phyloP scores from a whole-genome alignment of 164 flowering plant genomes.

The Nymphaea colorata region DNA sequence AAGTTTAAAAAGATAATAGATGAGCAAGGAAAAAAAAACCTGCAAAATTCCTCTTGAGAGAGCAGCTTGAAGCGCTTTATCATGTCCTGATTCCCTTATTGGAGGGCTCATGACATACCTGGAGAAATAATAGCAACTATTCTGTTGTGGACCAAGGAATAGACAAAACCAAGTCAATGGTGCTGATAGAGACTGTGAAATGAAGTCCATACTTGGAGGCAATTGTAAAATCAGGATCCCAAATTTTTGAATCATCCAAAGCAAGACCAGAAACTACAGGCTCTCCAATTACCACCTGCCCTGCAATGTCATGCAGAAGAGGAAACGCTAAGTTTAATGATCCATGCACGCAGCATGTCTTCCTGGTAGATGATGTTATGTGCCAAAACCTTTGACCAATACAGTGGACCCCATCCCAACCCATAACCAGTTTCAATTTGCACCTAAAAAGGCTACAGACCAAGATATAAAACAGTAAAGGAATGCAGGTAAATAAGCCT shows the following conservation, averaged over 20 bases:
- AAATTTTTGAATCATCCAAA: constrained; percentile 75
- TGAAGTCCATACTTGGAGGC: constrained; percentile 67
- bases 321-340: too few relatives aligned
- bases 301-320: constrained; percentile 34
- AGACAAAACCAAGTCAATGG: neutral
- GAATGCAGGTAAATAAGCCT: too few relatives aligned
- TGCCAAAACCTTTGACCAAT: too few relatives aligned
- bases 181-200: neutral
- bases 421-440: neutral
- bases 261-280: constrained; percentile 75
- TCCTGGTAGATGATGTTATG: too few relatives aligned
- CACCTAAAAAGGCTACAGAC: too few relatives aligned
- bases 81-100: constrained; percentile 78
- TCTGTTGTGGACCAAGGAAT: neutral
- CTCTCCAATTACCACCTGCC: constrained; percentile 92
- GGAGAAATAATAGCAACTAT: constrained; percentile 11
- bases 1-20: too few relatives aligned
- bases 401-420: too few relatives aligned
- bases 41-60: constrained; percentile 74
- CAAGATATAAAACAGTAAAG: too few relatives aligned
- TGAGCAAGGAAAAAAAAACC: constrained; percentile 21
- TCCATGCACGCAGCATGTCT: too few relatives aligned
- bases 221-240: constrained; percentile 80
- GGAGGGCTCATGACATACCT: constrained; percentile 99
- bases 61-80: constrained; percentile 80